These are phyloP conservation scores for Ostreobium quekettii DNA, from an alignment of 139 green algal species.

Conservation along the genomic window DNA sequence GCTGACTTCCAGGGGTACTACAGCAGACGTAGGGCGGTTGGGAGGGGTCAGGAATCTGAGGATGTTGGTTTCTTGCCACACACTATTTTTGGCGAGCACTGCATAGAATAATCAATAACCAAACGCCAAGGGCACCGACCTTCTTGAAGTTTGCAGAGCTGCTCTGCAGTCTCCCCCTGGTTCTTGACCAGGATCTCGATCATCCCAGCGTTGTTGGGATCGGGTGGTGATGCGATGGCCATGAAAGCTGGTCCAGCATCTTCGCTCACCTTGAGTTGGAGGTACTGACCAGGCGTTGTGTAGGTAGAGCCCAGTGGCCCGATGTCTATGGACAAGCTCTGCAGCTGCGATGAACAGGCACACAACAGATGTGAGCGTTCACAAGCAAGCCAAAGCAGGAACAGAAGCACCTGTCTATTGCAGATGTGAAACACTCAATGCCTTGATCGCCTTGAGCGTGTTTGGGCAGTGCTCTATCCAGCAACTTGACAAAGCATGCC, in stretches of 20 bases:
- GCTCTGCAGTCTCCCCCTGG: conserved; percentile 45
- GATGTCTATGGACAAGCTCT: conserved; percentile 8
- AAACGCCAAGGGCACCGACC: background rate
- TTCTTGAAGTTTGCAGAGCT: conserved; percentile 31
- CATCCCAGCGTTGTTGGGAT: conserved; percentile 29
- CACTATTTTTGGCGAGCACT: background rate
- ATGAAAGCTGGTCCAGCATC: conserved; percentile 76
- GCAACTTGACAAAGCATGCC: background rate
- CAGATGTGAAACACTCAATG: conserved; percentile 3
- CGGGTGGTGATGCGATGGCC: conserved; percentile 76
- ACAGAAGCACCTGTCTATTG: too few species aligned
- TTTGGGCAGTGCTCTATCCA: background rate
- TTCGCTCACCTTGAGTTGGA: conserved; percentile 57
- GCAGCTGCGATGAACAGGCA: too few species aligned
- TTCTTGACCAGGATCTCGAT: conserved; percentile 65
- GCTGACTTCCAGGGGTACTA: too few species aligned
- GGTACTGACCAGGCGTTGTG: conserved; percentile 75
- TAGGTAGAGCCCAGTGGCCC: conserved; percentile 43
- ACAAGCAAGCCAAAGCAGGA: too few species aligned
- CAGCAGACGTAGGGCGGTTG: too few species aligned
- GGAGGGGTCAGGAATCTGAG: too few species aligned
- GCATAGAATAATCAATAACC: background rate
- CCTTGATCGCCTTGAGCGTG: background rate
- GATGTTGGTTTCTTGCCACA: too few species aligned
- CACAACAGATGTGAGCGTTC: too few species aligned